Conservation (phyloP, 176 grass and related monocot genomes). For the Aegilops speltoides region DNA sequence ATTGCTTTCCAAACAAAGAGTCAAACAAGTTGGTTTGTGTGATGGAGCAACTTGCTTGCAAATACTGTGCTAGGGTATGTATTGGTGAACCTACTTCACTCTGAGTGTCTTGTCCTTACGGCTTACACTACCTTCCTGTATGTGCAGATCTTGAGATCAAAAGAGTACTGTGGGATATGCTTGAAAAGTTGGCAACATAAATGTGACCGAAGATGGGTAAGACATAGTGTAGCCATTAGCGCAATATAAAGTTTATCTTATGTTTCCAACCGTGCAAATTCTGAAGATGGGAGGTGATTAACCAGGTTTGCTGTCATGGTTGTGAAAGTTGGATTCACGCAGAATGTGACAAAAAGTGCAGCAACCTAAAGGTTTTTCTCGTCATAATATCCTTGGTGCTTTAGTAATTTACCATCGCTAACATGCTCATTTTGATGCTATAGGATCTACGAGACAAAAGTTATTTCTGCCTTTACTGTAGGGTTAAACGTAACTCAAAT, state of each 20-base stretch:
- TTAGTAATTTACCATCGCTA: constrained; percentile 26
- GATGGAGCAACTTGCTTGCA: constrained; percentile 62
- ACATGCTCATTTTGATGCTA: constrained; percentile 41
- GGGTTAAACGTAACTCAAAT: constrained; percentile 43
- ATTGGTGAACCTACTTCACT: constrained; percentile 1
- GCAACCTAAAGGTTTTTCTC: constrained; percentile 60
- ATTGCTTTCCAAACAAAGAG: constrained; percentile 52
- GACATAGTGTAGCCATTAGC: constrained; percentile 12
- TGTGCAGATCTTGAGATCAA: constrained; percentile 58
- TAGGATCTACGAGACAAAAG: constrained; percentile 64
- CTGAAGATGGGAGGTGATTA: constrained; percentile 34
- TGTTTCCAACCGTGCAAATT: constrained; percentile 21
- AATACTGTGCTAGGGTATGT: constrained; percentile 64
- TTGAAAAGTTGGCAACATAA: constrained; percentile 68
- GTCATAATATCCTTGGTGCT: background rate
- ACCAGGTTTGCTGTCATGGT: constrained; percentile 76
- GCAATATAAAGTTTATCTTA: constrained; percentile 23
- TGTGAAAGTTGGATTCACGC: constrained; percentile 80
- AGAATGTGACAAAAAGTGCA: constrained; percentile 77
- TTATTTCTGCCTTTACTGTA: constrained; percentile 76
- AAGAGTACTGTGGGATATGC: constrained; percentile 83
- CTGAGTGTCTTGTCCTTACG: background rate
- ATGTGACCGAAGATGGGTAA: constrained; percentile 78
- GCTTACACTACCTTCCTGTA: constrained; percentile 18
- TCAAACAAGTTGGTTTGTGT: constrained; percentile 53